phyloP scores from a whole-genome alignment of 805 yeast species.

The Diddensiella caesifluorescens region DNA sequence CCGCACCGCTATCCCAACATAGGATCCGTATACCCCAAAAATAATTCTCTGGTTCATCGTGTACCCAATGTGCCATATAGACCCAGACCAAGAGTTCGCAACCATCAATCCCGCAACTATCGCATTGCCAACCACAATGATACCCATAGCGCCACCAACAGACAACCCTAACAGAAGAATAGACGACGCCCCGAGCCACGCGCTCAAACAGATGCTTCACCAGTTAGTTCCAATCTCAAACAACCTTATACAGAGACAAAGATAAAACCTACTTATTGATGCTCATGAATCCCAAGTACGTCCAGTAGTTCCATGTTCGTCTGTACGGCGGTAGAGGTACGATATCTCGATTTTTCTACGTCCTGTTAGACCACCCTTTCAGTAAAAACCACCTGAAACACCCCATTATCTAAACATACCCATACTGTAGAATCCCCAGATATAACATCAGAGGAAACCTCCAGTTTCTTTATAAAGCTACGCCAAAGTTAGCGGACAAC shows the following conservation, averaged over 20 bases:
- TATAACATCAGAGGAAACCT: not conserved
- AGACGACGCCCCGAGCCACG: conserved; percentile 42
- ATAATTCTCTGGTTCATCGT: conserved; percentile 41
- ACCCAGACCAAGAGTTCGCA: conserved; percentile 44
- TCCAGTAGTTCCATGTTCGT: conserved; percentile 43
- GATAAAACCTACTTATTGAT: conserved; percentile 19
- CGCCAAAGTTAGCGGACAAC: too few relatives aligned
- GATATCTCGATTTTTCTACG: conserved; percentile 32
- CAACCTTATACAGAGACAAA: too few relatives aligned
- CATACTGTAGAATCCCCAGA: conserved; percentile 1
- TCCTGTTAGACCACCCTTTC: conserved; percentile 1
- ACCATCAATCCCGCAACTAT: conserved; percentile 39
- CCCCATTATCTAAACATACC: conserved; percentile 1
- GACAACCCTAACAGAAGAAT: conserved; percentile 41
- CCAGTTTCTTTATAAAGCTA: not conserved
- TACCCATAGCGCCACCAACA: conserved; percentile 43
- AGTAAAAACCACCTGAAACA: not conserved
- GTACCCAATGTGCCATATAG: conserved; percentile 41
- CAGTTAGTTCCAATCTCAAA: not conserved
- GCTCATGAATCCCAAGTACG: conserved; percentile 31
- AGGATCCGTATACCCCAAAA: conserved; percentile 45
- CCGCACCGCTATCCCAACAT: conserved; percentile 28
- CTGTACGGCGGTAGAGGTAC: conserved; percentile 42
- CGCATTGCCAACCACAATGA: conserved; percentile 39
- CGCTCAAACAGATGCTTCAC: conserved; percentile 32